Conservation (phyloP, 2,329 filamentous ascomycete species). For the Fusarium sp. region DNA sequence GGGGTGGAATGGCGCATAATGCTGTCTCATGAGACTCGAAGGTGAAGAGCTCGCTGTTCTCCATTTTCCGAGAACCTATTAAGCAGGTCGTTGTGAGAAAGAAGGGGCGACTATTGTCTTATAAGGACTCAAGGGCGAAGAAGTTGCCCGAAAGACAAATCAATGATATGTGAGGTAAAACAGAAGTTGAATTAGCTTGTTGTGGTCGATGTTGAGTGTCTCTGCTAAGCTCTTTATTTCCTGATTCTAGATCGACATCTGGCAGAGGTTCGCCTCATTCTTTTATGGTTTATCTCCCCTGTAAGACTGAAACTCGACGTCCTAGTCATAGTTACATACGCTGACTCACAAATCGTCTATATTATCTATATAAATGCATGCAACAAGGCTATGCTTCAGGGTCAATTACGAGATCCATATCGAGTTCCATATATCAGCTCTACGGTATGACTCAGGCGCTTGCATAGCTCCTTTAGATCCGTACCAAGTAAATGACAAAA, state of each 20-base stretch:
- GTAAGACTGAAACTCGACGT: background rate
- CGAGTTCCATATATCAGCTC: background rate
- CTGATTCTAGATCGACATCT: background rate
- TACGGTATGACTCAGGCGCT: conserved; percentile 3
- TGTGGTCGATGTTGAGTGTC: background rate
- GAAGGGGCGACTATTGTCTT: background rate
- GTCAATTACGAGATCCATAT: background rate
- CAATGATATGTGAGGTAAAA: background rate
- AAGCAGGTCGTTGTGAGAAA: too few species aligned
- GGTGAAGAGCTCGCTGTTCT: background rate
- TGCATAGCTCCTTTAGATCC: background rate
- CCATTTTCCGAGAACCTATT: conserved; percentile 24
- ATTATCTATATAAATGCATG: background rate
- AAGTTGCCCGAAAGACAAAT: background rate
- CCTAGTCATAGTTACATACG: background rate
- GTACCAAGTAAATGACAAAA: background rate
- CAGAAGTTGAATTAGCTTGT: background rate
- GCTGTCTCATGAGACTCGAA: conserved; percentile 66
- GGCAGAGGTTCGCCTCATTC: background rate
- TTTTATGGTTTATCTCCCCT: conserved; percentile 1
- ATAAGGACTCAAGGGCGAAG: background rate
- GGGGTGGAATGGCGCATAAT: conserved; percentile 68
- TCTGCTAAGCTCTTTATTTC: background rate
- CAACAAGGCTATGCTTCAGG: background rate
- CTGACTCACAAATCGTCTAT: background rate